A percentile compares a stretch with the other conserved stretches of the same genome.
Evolutionary conservation across 768 basidiomycete genomes (phyloP).

Genomic region (Pleurotus citrinopileatus): DNA sequence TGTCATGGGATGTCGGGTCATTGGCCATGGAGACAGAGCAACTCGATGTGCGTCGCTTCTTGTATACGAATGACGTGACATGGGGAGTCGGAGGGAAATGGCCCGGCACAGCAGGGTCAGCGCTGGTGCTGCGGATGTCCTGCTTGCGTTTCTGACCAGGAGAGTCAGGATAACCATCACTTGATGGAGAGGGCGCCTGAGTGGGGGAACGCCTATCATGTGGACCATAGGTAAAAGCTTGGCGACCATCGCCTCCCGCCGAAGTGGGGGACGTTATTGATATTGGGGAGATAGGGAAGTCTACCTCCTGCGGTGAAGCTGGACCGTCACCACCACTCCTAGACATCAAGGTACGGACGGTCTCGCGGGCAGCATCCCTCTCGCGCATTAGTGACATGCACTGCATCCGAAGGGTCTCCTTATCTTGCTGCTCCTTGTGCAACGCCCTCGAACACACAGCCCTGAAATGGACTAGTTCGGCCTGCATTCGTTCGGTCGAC

Average conservation of each 20-base stretch:
- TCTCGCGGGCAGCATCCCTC: conserved; percentile 30
- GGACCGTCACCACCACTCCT: conserved; percentile 14
- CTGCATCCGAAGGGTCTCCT: conserved; percentile 24
- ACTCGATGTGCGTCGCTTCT: conserved; percentile 2
- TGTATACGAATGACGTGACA: neutral
- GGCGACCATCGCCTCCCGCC: neutral
- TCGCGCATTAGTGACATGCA: conserved; percentile 30
- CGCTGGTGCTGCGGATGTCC: conserved; percentile 1
- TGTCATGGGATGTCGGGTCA: neutral
- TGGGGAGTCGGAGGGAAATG: neutral
- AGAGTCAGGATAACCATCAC: neutral
- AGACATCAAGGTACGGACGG: conserved; percentile 23
- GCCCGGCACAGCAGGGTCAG: neutral
- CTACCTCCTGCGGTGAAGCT: conserved; percentile 3
- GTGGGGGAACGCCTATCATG: neutral
- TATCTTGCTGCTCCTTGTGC: conserved; percentile 27
- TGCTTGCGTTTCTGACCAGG: neutral
- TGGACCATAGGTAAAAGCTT: neutral
- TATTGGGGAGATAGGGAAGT: neutral
- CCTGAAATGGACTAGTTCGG: conserved; percentile 28
- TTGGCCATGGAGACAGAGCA: conserved; percentile 9
- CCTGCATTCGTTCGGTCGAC: conserved; percentile 25
- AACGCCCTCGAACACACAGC: conserved; percentile 26
- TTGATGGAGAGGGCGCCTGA: neutral
- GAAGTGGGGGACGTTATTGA: neutral